Evolutionary conservation across 108 stramenopile genomes (phyloP).

Genomic region (Craspedostauros australis): DNA sequence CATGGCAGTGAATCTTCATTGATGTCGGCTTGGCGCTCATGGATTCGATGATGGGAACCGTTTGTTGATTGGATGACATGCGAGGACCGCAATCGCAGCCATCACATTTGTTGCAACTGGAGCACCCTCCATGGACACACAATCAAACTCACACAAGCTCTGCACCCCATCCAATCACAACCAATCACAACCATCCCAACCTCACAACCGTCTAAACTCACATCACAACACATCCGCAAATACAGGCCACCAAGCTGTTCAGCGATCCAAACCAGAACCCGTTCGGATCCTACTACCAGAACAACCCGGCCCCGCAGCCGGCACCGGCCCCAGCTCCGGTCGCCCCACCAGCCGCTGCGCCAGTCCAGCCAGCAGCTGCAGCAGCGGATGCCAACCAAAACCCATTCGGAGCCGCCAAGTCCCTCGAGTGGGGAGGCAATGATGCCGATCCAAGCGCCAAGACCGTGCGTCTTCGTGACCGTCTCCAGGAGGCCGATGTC

Average conservation of each 20-base stretch:
- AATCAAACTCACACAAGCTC: too few species aligned
- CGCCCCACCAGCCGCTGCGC: slow-evolving; percentile 12
- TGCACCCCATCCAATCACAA: too few species aligned
- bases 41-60: too few species aligned
- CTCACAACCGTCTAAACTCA: too few species aligned
- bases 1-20: too few species aligned
- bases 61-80: too few species aligned
- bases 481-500: slow-evolving; percentile 84
- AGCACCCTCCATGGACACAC: too few species aligned
- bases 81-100: too few species aligned
- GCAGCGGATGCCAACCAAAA: slow-evolving; percentile 30
- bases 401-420: slow-evolving; percentile 60
- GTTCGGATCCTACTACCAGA: slow-evolving; percentile 1
- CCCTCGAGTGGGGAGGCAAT: slow-evolving; percentile 72
- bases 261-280: slow-evolving; percentile 17
- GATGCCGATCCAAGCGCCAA: slow-evolving; percentile 54
- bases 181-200: too few species aligned
- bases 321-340: slow-evolving; percentile 18
- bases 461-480: slow-evolving; percentile 69
- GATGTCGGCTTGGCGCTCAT: too few species aligned
- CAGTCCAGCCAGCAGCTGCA: not conserved
- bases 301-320: not conserved
- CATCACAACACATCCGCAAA: too few species aligned
- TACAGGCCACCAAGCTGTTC: slow-evolving; percentile 17
- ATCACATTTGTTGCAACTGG: too few species aligned